These are phyloP conservation scores for Leccinellum rugosiceps DNA, from an alignment of 768 basidiomycete species.

Conservation along the genomic window DNA sequence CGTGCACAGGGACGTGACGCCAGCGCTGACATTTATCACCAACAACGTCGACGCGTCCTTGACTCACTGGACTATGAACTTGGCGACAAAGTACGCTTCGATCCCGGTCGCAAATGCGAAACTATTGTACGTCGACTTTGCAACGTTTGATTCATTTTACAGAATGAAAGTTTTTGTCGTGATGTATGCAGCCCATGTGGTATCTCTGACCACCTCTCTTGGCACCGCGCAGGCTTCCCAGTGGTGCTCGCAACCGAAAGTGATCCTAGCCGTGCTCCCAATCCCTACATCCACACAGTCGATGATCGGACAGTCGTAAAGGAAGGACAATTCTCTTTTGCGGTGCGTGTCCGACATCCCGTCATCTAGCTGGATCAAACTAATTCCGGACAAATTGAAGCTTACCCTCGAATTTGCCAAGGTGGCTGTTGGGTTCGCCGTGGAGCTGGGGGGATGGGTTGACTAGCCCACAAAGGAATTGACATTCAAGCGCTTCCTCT, in stretches of 20 bases:
- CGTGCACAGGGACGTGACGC: conserved; percentile 9
- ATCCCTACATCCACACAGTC: conserved; percentile 41
- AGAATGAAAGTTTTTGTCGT: neutral
- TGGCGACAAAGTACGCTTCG: conserved; percentile 31
- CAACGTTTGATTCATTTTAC: neutral
- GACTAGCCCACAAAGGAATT: neutral
- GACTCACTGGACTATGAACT: conserved; percentile 34
- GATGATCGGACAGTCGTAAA: conserved; percentile 21
- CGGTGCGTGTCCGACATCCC: conserved; percentile 15
- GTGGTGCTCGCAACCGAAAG: conserved; percentile 43
- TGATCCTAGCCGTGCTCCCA: conserved; percentile 35
- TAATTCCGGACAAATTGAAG: neutral
- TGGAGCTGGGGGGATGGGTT: conserved; percentile 39
- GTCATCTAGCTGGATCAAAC: neutral
- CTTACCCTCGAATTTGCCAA: conserved; percentile 63
- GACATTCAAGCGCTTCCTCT: too few species aligned
- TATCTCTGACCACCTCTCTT: conserved; percentile 46
- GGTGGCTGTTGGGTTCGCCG: conserved; percentile 53
- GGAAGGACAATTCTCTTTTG: conserved; percentile 42
- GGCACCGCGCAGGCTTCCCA: conserved; percentile 40
- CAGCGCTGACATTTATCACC: conserved; percentile 29
- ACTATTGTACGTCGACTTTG: conserved; percentile 27
- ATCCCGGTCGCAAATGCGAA: conserved; percentile 16
- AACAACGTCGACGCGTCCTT: conserved; percentile 43
- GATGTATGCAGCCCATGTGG: conserved; percentile 27